These are phyloP conservation scores for Microthlaspi erraticum DNA, from an alignment of 345 rosid genomes.

Conservation along the genomic window DNA sequence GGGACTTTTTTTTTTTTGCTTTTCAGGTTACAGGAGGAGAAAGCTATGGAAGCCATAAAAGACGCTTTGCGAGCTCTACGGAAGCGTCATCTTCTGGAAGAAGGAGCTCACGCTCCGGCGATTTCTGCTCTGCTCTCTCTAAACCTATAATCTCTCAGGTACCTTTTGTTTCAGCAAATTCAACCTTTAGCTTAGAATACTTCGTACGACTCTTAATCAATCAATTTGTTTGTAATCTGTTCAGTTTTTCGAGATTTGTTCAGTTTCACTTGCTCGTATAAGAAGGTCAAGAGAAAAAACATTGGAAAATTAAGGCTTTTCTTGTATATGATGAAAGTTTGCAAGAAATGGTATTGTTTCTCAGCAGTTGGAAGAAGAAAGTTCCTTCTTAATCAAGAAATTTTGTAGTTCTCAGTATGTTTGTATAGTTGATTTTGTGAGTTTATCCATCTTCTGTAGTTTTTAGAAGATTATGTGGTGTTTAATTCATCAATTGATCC, in stretches of 20 bases:
- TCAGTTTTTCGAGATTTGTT: not conserved
- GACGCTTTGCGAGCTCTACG: slow-evolving; percentile 84
- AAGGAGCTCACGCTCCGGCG: slow-evolving; percentile 93
- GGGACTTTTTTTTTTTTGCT: slow-evolving; percentile 1
- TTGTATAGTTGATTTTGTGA: not conserved
- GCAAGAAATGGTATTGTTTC: not conserved
- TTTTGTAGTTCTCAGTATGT: not conserved
- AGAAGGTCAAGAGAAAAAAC: not conserved
- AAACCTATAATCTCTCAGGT: slow-evolving; percentile 86
- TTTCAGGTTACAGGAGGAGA: slow-evolving; percentile 64
- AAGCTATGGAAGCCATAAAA: slow-evolving; percentile 68
- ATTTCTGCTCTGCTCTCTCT: slow-evolving; percentile 80
- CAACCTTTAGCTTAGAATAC: not conserved
- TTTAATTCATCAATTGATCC: not conserved
- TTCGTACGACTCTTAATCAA: not conserved
- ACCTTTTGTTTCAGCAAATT: not conserved
- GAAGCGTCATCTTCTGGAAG: slow-evolving; percentile 87
- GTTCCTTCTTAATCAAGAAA: not conserved
- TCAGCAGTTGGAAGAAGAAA: not conserved
- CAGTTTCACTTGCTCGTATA: not conserved
- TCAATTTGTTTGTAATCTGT: not conserved
- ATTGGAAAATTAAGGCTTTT: not conserved
- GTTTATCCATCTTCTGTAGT: too few species aligned
- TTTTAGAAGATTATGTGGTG: not conserved
- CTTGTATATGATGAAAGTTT: slow-evolving; percentile 4